phyloP scores from a whole-genome alignment of 1,139 yeast genomes.

The Wickerhamomyces sp. region DNA sequence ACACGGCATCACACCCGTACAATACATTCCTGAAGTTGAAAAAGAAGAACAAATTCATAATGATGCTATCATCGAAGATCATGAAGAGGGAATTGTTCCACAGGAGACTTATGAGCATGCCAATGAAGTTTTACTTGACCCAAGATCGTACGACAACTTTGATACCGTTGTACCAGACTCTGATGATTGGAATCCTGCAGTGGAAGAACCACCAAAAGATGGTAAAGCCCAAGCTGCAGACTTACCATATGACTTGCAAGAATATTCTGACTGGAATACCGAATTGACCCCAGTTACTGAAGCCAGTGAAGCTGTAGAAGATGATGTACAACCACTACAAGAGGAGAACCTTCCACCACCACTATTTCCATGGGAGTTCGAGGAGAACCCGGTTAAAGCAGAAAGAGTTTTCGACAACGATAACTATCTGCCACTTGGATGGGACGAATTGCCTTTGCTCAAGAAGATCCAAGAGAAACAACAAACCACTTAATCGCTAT shows the following conservation, averaged over 20 bases:
- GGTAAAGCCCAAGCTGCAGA: constrained; percentile 36
- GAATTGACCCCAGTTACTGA: background rate
- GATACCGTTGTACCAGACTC: constrained; percentile 26
- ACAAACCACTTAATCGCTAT: too few relatives aligned
- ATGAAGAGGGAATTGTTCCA: too few relatives aligned
- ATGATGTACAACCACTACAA: too few relatives aligned
- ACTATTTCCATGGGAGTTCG: constrained; percentile 27
- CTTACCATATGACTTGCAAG: constrained; percentile 21
- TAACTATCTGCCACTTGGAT: constrained; percentile 9
- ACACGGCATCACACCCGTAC: constrained; percentile 21
- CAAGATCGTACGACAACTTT: constrained; percentile 19
- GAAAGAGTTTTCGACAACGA: constrained; percentile 17
- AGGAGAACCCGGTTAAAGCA: constrained; percentile 9
- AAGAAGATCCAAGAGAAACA: constrained; percentile 16
- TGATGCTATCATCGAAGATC: too few relatives aligned
- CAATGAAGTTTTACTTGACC: constrained; percentile 14
- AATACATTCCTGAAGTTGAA: constrained; percentile 7
- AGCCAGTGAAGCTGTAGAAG: constrained; percentile 1
- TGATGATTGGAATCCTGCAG: constrained; percentile 38
- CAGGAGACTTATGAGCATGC: constrained; percentile 4
- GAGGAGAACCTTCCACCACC: constrained; percentile 17
- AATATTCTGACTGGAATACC: constrained; percentile 14
- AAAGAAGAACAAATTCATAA: constrained; percentile 1
- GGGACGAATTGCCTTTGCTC: constrained; percentile 20
- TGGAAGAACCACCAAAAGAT: constrained; percentile 35